These are phyloP conservation scores for Lactarius trivialis DNA, from an alignment of 768 basidiomycete species.

Conservation along the genomic window DNA sequence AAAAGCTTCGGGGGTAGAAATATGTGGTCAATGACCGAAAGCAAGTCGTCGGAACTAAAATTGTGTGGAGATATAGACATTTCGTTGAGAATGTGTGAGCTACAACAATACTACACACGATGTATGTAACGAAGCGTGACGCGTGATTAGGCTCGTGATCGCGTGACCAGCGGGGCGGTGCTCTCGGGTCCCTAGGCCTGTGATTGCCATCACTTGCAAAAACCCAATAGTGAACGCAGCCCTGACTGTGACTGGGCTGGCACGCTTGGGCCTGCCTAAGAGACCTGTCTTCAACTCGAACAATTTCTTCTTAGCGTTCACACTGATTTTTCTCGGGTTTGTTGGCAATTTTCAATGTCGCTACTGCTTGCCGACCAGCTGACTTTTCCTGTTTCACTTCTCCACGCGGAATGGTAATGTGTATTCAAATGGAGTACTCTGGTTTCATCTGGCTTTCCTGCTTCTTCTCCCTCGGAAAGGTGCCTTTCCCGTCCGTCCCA, in stretches of 20 bases:
- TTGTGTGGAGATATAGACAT: not conserved
- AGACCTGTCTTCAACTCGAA: too few species aligned
- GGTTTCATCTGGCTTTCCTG: not conserved
- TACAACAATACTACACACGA: too few species aligned
- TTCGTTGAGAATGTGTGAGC: too few species aligned
- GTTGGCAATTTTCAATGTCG: not conserved
- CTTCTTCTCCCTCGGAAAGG: not conserved
- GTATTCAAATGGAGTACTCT: not conserved
- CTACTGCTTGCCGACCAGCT: not conserved
- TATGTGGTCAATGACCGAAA: constrained; percentile 4
- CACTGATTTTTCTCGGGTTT: not conserved
- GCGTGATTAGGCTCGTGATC: too few species aligned
- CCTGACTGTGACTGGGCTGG: not conserved
- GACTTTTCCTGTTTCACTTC: not conserved
- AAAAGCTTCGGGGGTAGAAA: constrained; percentile 15
- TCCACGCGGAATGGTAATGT: not conserved
- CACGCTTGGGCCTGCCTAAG: not conserved
- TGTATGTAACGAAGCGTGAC: too few species aligned
- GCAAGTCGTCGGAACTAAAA: not conserved
- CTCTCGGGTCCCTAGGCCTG: too few species aligned
- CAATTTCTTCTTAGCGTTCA: not conserved
- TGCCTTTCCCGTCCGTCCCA: not conserved
- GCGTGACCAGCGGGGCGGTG: too few species aligned
- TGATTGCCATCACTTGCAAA: too few species aligned
- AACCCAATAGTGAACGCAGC: too few species aligned